Evolutionary conservation across 805 yeast genomes (phyloP).

Genomic region (Saccharomyces mikatae): DNA sequence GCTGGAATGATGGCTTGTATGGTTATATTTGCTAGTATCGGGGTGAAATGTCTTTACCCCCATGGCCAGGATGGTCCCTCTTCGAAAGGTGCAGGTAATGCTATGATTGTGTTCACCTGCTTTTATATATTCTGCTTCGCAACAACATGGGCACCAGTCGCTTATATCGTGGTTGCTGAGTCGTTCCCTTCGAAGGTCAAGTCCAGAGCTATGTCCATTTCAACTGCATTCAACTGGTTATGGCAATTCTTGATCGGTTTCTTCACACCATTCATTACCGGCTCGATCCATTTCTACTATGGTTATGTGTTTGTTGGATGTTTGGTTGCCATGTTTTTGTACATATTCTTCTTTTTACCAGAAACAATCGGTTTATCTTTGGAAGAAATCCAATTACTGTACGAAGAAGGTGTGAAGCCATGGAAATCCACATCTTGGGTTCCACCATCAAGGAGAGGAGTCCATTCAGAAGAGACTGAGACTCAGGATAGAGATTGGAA

Average conservation of each 20-base stretch:
- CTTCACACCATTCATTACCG: conserved; percentile 60
- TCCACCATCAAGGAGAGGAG: conserved; percentile 34
- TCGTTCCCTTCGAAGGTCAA: conserved; percentile 66
- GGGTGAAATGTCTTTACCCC: conserved; percentile 42
- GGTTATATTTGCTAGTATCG: conserved; percentile 48
- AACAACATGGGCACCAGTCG: conserved; percentile 69
- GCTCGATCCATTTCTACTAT: conserved; percentile 52
- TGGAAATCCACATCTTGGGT: conserved; percentile 43
- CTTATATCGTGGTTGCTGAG: conserved; percentile 58
- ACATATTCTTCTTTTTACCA: conserved; percentile 57
- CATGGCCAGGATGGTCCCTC: conserved; percentile 37
- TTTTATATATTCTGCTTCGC: conserved; percentile 66
- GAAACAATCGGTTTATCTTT: conserved; percentile 59
- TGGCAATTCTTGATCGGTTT: conserved; percentile 60
- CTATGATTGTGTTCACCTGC: conserved; percentile 65
- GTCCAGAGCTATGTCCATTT: conserved; percentile 45
- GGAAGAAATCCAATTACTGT: conserved; percentile 55
- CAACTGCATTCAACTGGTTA: conserved; percentile 52
- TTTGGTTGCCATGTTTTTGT: conserved; percentile 43
- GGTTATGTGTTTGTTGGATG: conserved; percentile 54
- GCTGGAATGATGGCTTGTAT: conserved; percentile 39
- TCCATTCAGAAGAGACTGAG: conserved; percentile 6
- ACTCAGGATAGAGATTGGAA: conserved; percentile 8
- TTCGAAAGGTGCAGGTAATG: conserved; percentile 52
- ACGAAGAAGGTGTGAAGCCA: conserved; percentile 33